These are phyloP conservation scores for Coemansia interrupta DNA, from an alignment of 192 early-diverging fungal genomes.

Conservation along the genomic window DNA sequence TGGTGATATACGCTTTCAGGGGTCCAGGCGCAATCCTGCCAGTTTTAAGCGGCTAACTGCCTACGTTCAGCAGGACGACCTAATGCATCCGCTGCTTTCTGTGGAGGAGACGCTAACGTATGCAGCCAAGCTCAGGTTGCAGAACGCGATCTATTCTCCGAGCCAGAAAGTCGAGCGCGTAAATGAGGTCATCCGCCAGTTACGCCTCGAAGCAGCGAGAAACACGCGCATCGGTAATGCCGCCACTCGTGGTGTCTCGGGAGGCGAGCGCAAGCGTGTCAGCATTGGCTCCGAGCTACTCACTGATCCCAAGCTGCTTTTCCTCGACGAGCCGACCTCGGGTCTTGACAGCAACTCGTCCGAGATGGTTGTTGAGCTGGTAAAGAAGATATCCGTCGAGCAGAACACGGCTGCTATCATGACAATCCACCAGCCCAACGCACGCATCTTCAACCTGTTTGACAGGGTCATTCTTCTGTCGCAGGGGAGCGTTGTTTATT, in stretches of 20 bases:
- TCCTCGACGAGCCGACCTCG: slow-evolving; percentile 60
- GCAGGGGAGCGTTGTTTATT: slow-evolving; percentile 61
- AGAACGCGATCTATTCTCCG: slow-evolving; percentile 48
- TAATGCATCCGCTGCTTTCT: slow-evolving; percentile 60
- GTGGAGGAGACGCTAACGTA: slow-evolving; percentile 75
- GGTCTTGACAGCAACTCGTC: slow-evolving; percentile 72
- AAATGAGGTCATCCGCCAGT: slow-evolving; percentile 56
- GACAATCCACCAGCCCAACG: slow-evolving; percentile 88
- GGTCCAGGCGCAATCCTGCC: slow-evolving; percentile 27
- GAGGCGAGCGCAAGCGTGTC: slow-evolving; percentile 56
- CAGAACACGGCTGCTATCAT: slow-evolving; percentile 68
- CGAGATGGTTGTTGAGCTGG: slow-evolving; percentile 58
- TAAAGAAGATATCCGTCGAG: slow-evolving; percentile 56
- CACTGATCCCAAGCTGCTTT: slow-evolving; percentile 56
- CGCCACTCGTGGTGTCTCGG: slow-evolving; percentile 51
- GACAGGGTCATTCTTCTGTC: slow-evolving; percentile 76
- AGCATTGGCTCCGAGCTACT: slow-evolving; percentile 51
- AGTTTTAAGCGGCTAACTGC: slow-evolving; percentile 39
- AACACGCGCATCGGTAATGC: slow-evolving; percentile 55
- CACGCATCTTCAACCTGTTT: slow-evolving; percentile 77
- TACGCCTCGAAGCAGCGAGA: slow-evolving; percentile 61
- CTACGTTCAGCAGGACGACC: slow-evolving; percentile 57
- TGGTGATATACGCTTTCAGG: slow-evolving; percentile 56
- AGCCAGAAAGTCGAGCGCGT: slow-evolving; percentile 59
- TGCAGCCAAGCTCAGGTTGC: slow-evolving; percentile 67